These are phyloP conservation scores for Dalbergia cultrata DNA, from an alignment of 306 rosid species.

Conservation along the genomic window DNA sequence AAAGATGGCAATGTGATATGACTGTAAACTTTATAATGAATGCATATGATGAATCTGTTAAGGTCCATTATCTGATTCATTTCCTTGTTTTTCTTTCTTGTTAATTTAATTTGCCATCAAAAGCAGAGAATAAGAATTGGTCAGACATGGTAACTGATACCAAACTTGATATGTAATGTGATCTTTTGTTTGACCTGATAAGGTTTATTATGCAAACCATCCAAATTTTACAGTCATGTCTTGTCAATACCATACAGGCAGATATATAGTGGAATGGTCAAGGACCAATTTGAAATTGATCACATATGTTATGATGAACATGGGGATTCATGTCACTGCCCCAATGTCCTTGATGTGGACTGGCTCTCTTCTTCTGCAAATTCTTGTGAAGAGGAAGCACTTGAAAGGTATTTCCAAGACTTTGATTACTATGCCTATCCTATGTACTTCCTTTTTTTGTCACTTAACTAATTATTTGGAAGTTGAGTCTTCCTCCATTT, in stretches of 20 bases:
- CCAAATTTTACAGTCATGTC: constrained; percentile 30
- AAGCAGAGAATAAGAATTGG: background rate
- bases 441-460: constrained; percentile 5
- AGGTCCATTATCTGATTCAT: background rate
- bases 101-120: background rate
- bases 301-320: constrained; percentile 71
- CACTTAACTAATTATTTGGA: background rate
- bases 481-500: background rate
- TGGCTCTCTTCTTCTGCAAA: constrained; percentile 93
- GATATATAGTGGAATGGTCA: constrained; percentile 57
- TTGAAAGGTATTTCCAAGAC: constrained; percentile 65
- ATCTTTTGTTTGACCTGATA: constrained; percentile 14
- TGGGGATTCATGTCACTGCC: constrained; percentile 75
- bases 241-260: constrained; percentile 61
- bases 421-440: background rate
- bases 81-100: background rate
- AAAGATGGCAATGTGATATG: constrained; percentile 13
- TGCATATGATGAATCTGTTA: background rate
- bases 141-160: background rate
- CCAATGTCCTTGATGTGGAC: constrained; percentile 74
- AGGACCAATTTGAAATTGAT: constrained; percentile 61
- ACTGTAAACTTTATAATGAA: background rate
- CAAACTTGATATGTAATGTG: background rate
- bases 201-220: constrained; percentile 25
- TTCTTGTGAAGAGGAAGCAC: constrained; percentile 87